phyloP scores from a whole-genome alignment of 768 basidiomycete species.

The Kwoniella mangroviensis region DNA sequence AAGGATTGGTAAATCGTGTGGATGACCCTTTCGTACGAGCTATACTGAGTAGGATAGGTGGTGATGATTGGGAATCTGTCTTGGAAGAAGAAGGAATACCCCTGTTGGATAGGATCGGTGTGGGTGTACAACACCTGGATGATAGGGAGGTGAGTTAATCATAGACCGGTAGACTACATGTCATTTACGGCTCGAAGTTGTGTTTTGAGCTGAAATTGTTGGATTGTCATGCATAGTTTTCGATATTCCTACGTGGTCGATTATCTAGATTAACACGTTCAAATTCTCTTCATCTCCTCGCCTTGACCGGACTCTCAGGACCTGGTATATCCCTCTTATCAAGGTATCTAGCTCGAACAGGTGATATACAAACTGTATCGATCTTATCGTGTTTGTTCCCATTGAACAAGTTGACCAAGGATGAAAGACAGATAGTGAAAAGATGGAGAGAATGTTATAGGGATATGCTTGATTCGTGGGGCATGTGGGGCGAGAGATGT shows the following conservation, averaged over 20 bases:
- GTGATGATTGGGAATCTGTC: conserved; percentile 52
- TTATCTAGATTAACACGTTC: conserved; percentile 27
- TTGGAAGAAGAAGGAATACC: conserved; percentile 50
- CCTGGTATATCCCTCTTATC: conserved; percentile 42
- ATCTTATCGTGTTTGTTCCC: conserved; percentile 46
- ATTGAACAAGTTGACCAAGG: conserved; percentile 4
- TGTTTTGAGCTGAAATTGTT: neutral
- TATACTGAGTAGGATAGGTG: conserved; percentile 46
- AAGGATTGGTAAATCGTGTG: conserved; percentile 37
- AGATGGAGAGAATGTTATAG: conserved; percentile 53
- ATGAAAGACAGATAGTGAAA: conserved; percentile 31
- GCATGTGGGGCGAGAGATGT: conserved; percentile 42
- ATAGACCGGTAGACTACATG: too few species aligned
- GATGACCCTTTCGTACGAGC: conserved; percentile 55
- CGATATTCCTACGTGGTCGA: conserved; percentile 43
- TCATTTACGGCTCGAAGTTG: too few species aligned
- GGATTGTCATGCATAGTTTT: conserved; percentile 12
- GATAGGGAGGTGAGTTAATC: too few species aligned
- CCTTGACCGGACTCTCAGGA: conserved; percentile 47
- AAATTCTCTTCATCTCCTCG: conserved; percentile 38
- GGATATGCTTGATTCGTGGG: conserved; percentile 53
- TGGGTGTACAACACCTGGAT: conserved; percentile 49
- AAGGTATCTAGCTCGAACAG: conserved; percentile 42
- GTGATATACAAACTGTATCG: conserved; percentile 53
- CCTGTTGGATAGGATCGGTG: conserved; percentile 48